These are phyloP conservation scores for Sclerotinia subarctica DNA, from an alignment of 2,329 filamentous ascomycete genomes.

Conservation along the genomic window DNA sequence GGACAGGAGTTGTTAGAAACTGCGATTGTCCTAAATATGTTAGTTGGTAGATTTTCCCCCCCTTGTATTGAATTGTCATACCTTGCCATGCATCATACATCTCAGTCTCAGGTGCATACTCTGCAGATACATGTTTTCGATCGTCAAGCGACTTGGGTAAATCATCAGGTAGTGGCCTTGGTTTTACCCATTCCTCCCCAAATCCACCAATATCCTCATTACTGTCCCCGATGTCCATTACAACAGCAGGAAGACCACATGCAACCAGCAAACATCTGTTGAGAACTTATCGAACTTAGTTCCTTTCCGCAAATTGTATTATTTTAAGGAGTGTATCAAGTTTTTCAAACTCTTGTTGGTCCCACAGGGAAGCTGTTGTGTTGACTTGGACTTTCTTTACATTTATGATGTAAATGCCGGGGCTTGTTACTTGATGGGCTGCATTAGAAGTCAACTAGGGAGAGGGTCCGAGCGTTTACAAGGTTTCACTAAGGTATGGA, in stretches of 20 bases:
- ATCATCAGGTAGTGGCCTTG: constrained; percentile 68
- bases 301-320: not conserved
- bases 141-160: constrained; percentile 91
- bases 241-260: constrained; percentile 38
- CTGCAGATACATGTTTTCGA: constrained; percentile 62
- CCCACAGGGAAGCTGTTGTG: constrained; percentile 14
- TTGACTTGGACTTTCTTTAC: constrained; percentile 13
- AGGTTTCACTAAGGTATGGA: constrained; percentile 5
- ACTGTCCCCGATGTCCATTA: constrained; percentile 59
- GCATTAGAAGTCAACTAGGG: constrained; percentile 5
- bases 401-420: not conserved
- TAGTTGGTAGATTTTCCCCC: constrained; percentile 25
- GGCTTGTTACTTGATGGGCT: constrained; percentile 4
- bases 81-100: constrained; percentile 99
- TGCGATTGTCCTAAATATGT: constrained; percentile 76
- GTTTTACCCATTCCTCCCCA: constrained; percentile 40
- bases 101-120: constrained; percentile 77
- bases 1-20: constrained; percentile 82
- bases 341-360: not conserved
- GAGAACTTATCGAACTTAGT: not conserved
- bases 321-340: constrained; percentile 2
- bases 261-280: constrained; percentile 31
- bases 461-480: constrained; percentile 12
- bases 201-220: constrained; percentile 40
- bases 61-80: constrained; percentile 36